phyloP scores from a whole-genome alignment of 768 basidiomycete genomes.

The Kwoniella bestiolae region DNA sequence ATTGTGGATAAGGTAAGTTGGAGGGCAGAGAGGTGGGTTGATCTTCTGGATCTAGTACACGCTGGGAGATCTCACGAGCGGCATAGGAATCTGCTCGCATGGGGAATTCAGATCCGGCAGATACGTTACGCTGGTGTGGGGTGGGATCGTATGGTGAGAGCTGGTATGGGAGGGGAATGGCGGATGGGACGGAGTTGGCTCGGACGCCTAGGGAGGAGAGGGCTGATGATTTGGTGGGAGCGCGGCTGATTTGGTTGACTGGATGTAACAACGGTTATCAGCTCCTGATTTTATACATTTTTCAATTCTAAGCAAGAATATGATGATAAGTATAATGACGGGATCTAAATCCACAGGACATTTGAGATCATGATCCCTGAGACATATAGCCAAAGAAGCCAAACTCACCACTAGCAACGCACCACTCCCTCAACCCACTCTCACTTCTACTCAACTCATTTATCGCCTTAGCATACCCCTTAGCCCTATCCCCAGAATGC shows the following conservation, averaged over 20 bases:
- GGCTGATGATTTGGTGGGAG: constrained; percentile 10
- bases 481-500: constrained; percentile 51
- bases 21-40: constrained; percentile 45
- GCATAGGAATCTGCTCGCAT: constrained; percentile 51
- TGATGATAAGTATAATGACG: too few species aligned
- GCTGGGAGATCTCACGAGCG: constrained; percentile 49
- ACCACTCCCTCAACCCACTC: constrained; percentile 52
- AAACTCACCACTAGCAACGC: constrained; percentile 42
- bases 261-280: neutral
- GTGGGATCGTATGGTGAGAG: constrained; percentile 22
- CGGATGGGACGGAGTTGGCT: constrained; percentile 20
- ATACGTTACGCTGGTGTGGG: constrained; percentile 41
- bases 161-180: constrained; percentile 24
- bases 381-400: neutral
- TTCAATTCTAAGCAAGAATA: too few species aligned
- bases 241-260: neutral
- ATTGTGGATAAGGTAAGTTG: constrained; percentile 51
- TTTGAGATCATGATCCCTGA: neutral
- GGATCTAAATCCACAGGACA: too few species aligned
- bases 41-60: constrained; percentile 46
- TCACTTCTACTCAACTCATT: constrained; percentile 51
- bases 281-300: too few species aligned
- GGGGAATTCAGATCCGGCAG: constrained; percentile 47
- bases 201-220: constrained; percentile 20
- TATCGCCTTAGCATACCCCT: constrained; percentile 51